Evolutionary conservation across 345 rosid genomes (phyloP).

Genomic region (Eucalyptus polybractea): DNA sequence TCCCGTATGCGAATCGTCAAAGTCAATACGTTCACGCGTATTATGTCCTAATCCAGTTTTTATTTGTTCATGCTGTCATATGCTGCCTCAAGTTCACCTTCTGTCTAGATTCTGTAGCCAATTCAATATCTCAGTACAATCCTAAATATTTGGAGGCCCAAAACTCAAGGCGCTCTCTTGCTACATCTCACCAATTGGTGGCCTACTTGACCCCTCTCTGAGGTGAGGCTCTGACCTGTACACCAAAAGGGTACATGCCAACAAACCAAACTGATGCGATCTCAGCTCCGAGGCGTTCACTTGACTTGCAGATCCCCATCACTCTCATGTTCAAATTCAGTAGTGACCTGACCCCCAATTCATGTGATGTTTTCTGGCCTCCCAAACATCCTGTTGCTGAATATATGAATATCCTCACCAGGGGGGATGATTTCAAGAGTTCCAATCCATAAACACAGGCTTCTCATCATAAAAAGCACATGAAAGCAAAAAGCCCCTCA

Average conservation of each 20-base stretch:
- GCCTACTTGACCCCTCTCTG: neutral
- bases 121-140: neutral
- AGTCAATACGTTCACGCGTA: neutral
- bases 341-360: neutral
- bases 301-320: neutral
- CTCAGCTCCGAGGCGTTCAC: neutral
- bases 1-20: neutral
- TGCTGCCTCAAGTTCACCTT: neutral
- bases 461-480: neutral
- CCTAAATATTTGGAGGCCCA: neutral
- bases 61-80: neutral
- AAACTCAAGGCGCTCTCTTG: neutral
- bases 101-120: neutral
- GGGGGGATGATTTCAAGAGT: neutral
- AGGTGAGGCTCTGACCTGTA: neutral
- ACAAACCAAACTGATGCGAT: neutral
- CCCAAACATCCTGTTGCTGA: neutral
- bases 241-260: neutral
- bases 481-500: neutral
- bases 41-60: neutral
- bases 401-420: neutral
- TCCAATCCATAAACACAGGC: neutral
- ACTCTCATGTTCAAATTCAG: neutral
- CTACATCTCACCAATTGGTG: neutral
- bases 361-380: neutral